A percentile compares a stretch with the other conserved stretches of the same genome.
Evolutionary conservation across 2,329 filamentous ascomycete species (phyloP).

Genomic region (Fusarium metavorans): DNA sequence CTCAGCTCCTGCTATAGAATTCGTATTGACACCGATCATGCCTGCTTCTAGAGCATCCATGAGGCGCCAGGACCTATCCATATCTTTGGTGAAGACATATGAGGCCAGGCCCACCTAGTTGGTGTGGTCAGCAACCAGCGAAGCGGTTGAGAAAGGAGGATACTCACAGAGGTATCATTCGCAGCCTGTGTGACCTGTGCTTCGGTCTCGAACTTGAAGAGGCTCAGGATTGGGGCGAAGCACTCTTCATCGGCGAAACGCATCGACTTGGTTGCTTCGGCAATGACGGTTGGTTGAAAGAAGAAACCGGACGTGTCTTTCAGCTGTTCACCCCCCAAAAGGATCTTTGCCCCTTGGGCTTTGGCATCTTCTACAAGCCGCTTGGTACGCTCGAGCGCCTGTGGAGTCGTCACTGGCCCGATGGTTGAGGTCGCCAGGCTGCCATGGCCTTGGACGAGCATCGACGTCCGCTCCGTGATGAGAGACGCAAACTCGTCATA

Average conservation of each 20-base stretch:
- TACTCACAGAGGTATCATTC: too few relatives aligned
- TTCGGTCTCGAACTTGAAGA: not conserved
- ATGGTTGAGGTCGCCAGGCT: slow-evolving; percentile 35
- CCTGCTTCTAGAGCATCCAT: slow-evolving; percentile 7
- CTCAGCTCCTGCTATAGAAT: not conserved
- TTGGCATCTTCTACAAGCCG: too few relatives aligned
- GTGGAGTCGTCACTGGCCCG: slow-evolving; percentile 43
- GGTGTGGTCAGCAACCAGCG: not conserved
- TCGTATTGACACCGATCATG: slow-evolving; percentile 1
- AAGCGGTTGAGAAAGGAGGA: too few relatives aligned
- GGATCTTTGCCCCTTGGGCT: too few relatives aligned
- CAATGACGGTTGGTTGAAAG: slow-evolving; percentile 56
- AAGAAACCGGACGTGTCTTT: slow-evolving; percentile 59
- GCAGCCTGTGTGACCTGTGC: not conserved
- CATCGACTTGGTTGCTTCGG: not conserved
- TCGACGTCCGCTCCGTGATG: not conserved
- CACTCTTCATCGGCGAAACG: not conserved
- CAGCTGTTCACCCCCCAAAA: too few relatives aligned
- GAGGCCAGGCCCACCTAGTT: not conserved
- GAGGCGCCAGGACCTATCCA: not conserved
- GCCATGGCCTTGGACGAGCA: slow-evolving; percentile 12
- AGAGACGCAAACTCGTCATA: slow-evolving; percentile 75
- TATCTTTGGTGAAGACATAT: slow-evolving; percentile 7
- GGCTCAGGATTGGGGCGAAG: not conserved
- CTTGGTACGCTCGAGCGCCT: too few relatives aligned